Evolutionary conservation across 805 yeast genomes (phyloP), one percentile per base, ranked within the genome.

Genomic region (Alloascoidea hylecoeti): DNA sequence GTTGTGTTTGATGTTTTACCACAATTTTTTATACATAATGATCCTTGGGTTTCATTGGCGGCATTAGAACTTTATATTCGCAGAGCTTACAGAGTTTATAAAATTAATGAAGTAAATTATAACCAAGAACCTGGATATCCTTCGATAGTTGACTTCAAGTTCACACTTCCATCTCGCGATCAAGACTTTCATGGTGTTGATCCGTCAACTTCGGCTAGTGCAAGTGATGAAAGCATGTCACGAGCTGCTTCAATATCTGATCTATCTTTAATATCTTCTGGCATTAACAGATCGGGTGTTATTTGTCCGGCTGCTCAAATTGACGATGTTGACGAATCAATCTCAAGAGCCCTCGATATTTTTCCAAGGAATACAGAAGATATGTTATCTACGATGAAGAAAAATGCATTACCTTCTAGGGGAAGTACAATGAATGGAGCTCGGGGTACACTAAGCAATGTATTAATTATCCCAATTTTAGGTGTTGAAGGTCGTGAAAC

Each of bases 21-120:
- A 35, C 96, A 85, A 61, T 92, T 92, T 62, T 74, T 92, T 61
- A 74, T 71, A 39, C 81, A 84, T 49, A 52, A 70, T 9, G 96
- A 94, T 52, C 82, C 80, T 35, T 83, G 84, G 69, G 89, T 92
- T 43, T 81, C 89, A 3, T 73, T 89, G 46, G 97, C 98, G 28
- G 97, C 98, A 27, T 85, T 95, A 35, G 96, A 92, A 61, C 95
- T 92, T 42, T 92, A 92, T 59, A 78, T 88, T 42, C 80, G 97
- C 58, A 80, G 98, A 58, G 94, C 97, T 35, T 92, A 88, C 68
- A 77, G 97, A 53, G 97, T 97, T 30, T 92, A 94, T 63, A 78
- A 85, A 32, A 78, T 92, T 44, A 78, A 82, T 39, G 80, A 78
- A 45, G 71, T 94, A 39, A 62, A 65, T 39, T 83, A 84, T 52